A percentile compares a stretch with the other conserved stretches of the same genome.
phyloP scores from a whole-genome alignment of 148 eudicot genomes.

The Polygonum aviculare region DNA sequence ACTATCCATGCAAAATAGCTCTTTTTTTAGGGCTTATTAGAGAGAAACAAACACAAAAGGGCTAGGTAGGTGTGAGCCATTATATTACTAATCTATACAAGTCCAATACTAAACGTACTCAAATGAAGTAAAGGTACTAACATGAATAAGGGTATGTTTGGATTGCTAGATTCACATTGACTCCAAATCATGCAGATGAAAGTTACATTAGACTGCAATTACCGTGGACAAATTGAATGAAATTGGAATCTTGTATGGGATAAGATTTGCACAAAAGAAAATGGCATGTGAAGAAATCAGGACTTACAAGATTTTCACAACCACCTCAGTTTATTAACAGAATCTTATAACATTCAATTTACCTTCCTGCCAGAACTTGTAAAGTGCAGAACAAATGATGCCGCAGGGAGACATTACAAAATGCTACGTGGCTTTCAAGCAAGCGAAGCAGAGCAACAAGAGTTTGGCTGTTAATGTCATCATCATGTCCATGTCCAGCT shows the following conservation, averaged over 20 bases:
- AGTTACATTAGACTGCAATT: background rate
- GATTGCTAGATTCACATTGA: background rate
- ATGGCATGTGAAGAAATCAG: background rate
- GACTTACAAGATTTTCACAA: background rate
- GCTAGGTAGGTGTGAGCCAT: background rate
- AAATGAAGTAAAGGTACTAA: background rate
- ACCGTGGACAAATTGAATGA: background rate
- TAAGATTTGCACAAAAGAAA: background rate
- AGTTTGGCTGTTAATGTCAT: constrained; percentile 57
- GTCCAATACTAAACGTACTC: background rate
- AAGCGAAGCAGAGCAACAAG: constrained; percentile 76
- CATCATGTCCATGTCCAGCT: constrained; percentile 34
- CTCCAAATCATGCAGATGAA: background rate
- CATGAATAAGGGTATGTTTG: background rate
- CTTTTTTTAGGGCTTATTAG: background rate
- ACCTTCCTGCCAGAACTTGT: constrained; percentile 96
- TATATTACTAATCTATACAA: background rate
- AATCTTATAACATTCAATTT: background rate
- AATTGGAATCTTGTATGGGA: background rate
- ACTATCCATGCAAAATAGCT: background rate
- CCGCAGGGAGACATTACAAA: constrained; percentile 69
- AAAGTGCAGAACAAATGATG: constrained; percentile 88
- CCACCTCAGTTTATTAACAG: background rate
- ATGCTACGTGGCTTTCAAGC: constrained; percentile 74
- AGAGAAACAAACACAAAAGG: background rate